A percentile compares a stretch with the other conserved stretches of the same genome.
phyloP scores from a whole-genome alignment of 768 basidiomycete species.

The Candolleomyces aberdarensis region DNA sequence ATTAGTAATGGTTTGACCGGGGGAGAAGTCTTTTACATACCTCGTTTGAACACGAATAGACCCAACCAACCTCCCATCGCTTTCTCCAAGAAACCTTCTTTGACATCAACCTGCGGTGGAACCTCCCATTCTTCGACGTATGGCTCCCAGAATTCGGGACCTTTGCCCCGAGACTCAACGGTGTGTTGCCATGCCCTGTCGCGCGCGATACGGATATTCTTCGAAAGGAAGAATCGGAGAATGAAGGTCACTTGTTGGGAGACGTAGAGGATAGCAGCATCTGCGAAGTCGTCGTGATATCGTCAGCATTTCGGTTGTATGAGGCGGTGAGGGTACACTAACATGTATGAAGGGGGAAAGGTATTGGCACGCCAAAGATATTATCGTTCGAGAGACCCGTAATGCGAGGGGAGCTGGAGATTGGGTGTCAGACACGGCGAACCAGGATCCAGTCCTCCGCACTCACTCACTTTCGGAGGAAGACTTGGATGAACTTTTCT shows the following conservation, averaged over 20 bases:
- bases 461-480: conserved; percentile 56
- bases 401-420: conserved; percentile 55
- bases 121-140: conserved; percentile 81
- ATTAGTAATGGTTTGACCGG: background rate
- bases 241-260: conserved; percentile 74
- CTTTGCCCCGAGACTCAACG: conserved; percentile 78
- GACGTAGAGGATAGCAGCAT: conserved; percentile 71
- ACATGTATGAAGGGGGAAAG: conserved; percentile 75
- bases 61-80: conserved; percentile 36
- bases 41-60: conserved; percentile 43
- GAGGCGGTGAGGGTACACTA: conserved; percentile 14
- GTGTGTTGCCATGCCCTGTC: conserved; percentile 81
- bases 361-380: conserved; percentile 61
- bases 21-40: conserved; percentile 25
- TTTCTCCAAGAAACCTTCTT: conserved; percentile 26
- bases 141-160: conserved; percentile 77
- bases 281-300: conserved; percentile 30
- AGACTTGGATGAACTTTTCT: conserved; percentile 58
- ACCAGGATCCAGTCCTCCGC: background rate
- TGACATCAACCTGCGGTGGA: conserved; percentile 42
- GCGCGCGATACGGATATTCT: conserved; percentile 78
- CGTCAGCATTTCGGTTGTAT: background rate
- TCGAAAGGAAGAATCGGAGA: conserved; percentile 77
- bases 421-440: background rate
- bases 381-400: conserved; percentile 61